phyloP scores from a whole-genome alignment of 1,284 basidiomycete genomes.

The Limonomyces culmigenus region DNA sequence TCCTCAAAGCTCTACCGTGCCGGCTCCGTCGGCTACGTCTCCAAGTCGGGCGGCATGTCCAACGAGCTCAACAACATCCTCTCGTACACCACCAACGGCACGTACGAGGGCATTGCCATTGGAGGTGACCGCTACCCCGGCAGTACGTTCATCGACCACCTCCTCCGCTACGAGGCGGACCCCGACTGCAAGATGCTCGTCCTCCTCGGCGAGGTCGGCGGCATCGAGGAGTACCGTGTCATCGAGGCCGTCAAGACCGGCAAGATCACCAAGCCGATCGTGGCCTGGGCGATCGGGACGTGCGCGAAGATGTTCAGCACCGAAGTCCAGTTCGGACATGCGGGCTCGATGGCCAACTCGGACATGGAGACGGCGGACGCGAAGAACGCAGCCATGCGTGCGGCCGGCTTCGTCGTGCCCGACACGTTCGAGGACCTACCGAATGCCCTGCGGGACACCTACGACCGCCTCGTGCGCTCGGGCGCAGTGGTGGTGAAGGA shows the following conservation, averaged over 20 bases:
- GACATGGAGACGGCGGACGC: conserved; percentile 94
- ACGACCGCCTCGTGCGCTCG: conserved; percentile 63
- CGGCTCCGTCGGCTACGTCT: conserved; percentile 96
- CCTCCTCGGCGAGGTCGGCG: conserved; percentile 95
- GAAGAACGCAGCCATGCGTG: conserved; percentile 93
- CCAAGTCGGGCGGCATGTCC: conserved; percentile 99
- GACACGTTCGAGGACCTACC: conserved; percentile 97
- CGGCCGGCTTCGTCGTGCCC: conserved; percentile 91
- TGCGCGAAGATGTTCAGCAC: conserved; percentile 99
- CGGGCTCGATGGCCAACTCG: conserved; percentile 96
- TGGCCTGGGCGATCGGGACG: conserved; percentile 98
- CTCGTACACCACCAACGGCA: conserved; percentile 93
- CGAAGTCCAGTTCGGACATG: conserved; percentile 98
- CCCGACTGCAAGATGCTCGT: conserved; percentile 98
- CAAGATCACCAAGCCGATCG: conserved; percentile 93
- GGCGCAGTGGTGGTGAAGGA: conserved; percentile 59
- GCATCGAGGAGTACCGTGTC: conserved; percentile 97
- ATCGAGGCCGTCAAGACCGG: conserved; percentile 95
- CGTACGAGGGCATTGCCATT: conserved; percentile 99
- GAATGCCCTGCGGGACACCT: conserved; percentile 67
- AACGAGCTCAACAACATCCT: conserved; percentile 99
- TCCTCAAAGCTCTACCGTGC: conserved; percentile 96
- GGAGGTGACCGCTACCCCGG: conserved; percentile 99
- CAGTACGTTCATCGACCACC: conserved; percentile 97
- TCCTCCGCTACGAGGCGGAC: conserved; percentile 94